phyloP scores from a whole-genome alignment of 306 rosid genomes.

The Astragalus glycyphyllos region DNA sequence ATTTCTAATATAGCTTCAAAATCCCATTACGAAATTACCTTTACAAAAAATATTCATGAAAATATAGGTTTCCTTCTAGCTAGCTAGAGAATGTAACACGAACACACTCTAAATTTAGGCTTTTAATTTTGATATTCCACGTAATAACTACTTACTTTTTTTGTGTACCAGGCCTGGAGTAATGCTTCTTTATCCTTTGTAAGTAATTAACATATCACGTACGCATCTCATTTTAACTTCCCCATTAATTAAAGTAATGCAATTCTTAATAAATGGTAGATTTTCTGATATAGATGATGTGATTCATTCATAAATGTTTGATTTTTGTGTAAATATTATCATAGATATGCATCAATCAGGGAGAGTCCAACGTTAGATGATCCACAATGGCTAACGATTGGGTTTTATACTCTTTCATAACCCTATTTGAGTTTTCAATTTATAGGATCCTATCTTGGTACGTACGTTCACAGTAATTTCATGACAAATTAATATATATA shows the following conservation, averaged over 20 bases:
- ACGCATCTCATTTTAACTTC: conserved; percentile 1
- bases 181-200: conserved; percentile 92
- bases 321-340: conserved; percentile 7
- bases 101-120: background rate
- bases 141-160: conserved; percentile 32
- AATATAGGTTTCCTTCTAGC: background rate
- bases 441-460: conserved; percentile 78
- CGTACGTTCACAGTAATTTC: background rate
- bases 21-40: conserved; percentile 10
- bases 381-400: conserved; percentile 96
- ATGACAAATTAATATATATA: conserved; percentile 2
- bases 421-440: conserved; percentile 79
- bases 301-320: conserved; percentile 15
- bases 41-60: background rate
- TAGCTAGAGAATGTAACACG: conserved; percentile 14
- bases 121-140: background rate
- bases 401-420: conserved; percentile 78
- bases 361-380: conserved; percentile 91
- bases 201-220: conserved; percentile 46
- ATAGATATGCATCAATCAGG: conserved; percentile 81
- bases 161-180: conserved; percentile 72
- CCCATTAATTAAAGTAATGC: background rate
- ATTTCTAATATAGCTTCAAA: background rate
- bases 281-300: too few relatives aligned
- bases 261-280: background rate